Evolutionary conservation across 495 filamentous ascomycete genomes (phyloP), one percentile per base, ranked within the genome.

Genomic region (Baudoinia panamericana): DNA sequence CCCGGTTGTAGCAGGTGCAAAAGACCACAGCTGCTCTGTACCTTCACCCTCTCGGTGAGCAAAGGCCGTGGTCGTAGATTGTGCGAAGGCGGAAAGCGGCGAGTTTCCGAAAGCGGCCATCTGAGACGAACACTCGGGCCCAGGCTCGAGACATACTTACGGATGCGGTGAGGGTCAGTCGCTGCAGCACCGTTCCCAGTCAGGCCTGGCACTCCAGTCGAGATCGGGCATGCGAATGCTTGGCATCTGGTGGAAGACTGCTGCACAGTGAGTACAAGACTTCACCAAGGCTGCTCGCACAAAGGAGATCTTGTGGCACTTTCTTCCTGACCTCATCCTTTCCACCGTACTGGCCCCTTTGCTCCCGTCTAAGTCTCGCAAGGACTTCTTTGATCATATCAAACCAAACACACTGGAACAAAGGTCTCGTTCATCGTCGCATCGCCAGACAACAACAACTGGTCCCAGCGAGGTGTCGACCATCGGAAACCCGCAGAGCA

Each of bases 101-200:
- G 38, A 20, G 3, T 44, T 42, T 47, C 48, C 43, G 48, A 52
- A 52, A 52, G 28, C 48, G 44, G 48, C 48, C 38, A 36, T 43
- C 39, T 31, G 48, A 46, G 48, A 51, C 48, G 40, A 17, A 37
- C 18, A 36, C 19, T n/a, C 21, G 40, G 46, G 46, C 34, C 41
- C 32, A 41, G 47, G 47, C 47, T 6, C 41, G 42, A 50, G 42
- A 50, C 36, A 45, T 36, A 25, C 26, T 15, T 26, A 51, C 48
- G 48, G 29, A 52, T 52, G 48, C 48, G 48, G 48, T 47, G 38
- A 43, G 37, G 21, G 36, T 41, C 40, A 34, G 31, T 5, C n/a
- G n/a, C n/a, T n/a, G n/a, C n/a, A n/a, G n/a, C n/a, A n/a, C n/a
- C n/a, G n/a, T n/a, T n/a, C n/a, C n/a, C n/a, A n/a, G n/a, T n/a